phyloP scores from a whole-genome alignment of 208 protist genomes.

The Sergeia podlipaevii region DNA sequence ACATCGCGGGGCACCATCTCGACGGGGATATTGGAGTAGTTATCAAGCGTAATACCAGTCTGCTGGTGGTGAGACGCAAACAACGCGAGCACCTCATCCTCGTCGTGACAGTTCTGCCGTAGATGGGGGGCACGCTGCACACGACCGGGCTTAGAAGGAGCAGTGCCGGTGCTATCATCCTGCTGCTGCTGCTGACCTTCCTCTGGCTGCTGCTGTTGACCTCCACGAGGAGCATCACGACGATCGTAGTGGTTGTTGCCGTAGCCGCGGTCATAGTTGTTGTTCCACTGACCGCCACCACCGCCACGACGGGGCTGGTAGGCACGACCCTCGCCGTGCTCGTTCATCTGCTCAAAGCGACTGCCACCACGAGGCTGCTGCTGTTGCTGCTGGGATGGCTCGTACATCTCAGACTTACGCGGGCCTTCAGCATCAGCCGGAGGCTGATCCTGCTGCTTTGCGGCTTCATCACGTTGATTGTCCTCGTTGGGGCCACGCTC shows the following conservation, averaged over 20 bases:
- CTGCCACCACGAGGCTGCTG: too few relatives aligned
- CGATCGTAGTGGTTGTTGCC: background rate
- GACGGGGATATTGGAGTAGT: constrained; percentile 83
- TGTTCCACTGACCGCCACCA: background rate
- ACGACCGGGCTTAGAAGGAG: constrained; percentile 12
- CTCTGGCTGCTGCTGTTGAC: background rate
- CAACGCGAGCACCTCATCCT: constrained; percentile 62
- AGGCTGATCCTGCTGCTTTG: too few relatives aligned
- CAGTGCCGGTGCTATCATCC: background rate
- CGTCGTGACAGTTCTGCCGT: constrained; percentile 68
- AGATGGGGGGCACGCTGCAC: constrained; percentile 62
- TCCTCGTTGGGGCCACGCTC: background rate
- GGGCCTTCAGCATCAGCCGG: too few relatives aligned
- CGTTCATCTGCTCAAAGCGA: background rate
- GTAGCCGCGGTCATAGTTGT: background rate
- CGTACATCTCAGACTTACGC: too few relatives aligned
- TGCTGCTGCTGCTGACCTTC: background rate
- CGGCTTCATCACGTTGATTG: background rate
- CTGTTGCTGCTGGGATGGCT: background rate
- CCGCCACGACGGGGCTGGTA: constrained; percentile 3
- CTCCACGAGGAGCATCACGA: background rate
- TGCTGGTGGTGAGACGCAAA: constrained; percentile 76
- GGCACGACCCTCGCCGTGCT: background rate
- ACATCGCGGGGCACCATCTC: constrained; percentile 80
- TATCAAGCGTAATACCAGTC: constrained; percentile 74